Evolutionary conservation across 2,329 filamentous ascomycete species (phyloP).

Genomic region (Colletotrichum tabaci): DNA sequence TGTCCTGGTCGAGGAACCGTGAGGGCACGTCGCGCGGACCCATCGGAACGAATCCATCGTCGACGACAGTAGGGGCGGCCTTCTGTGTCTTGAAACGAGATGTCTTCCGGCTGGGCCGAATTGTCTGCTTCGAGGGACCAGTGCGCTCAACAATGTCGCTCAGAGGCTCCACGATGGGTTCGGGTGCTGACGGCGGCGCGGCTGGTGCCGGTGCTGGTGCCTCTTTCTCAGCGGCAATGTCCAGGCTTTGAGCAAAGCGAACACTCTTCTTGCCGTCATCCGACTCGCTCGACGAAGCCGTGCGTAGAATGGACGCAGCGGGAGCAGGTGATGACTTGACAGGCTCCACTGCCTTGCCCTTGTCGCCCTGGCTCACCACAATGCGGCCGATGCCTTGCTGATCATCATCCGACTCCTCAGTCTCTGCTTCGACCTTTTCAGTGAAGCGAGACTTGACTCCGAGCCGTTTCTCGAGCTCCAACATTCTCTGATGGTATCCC

Average conservation of each 20-base stretch:
- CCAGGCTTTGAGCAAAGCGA: slow-evolving; percentile 82
- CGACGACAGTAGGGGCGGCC: slow-evolving; percentile 32
- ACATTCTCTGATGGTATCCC: slow-evolving; percentile 86
- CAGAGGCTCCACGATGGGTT: slow-evolving; percentile 62
- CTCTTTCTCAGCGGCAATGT: slow-evolving; percentile 70
- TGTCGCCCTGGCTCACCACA: slow-evolving; percentile 57
- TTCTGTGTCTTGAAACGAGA: slow-evolving; percentile 67
- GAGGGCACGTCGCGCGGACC: slow-evolving; percentile 62
- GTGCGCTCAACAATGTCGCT: slow-evolving; percentile 68
- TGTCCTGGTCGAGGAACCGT: slow-evolving; percentile 56
- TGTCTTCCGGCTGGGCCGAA: slow-evolving; percentile 55
- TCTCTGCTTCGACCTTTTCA: slow-evolving; percentile 53
- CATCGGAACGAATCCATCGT: slow-evolving; percentile 53
- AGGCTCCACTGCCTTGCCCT: slow-evolving; percentile 18
- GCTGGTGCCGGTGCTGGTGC: not conserved
- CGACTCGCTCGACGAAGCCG: slow-evolving; percentile 38
- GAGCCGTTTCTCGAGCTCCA: slow-evolving; percentile 84
- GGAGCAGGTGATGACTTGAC: slow-evolving; percentile 25
- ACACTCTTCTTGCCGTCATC: slow-evolving; percentile 76
- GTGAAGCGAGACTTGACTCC: slow-evolving; percentile 68
- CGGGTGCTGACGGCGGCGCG: slow-evolving; percentile 41
- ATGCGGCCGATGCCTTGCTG: slow-evolving; percentile 71
- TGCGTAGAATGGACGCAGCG: slow-evolving; percentile 39
- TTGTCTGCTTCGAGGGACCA: slow-evolving; percentile 43
- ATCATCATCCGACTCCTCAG: slow-evolving; percentile 55